Evolutionary conservation across 257 asterid genomes (phyloP).

Genomic region (Capsicum chinense): DNA sequence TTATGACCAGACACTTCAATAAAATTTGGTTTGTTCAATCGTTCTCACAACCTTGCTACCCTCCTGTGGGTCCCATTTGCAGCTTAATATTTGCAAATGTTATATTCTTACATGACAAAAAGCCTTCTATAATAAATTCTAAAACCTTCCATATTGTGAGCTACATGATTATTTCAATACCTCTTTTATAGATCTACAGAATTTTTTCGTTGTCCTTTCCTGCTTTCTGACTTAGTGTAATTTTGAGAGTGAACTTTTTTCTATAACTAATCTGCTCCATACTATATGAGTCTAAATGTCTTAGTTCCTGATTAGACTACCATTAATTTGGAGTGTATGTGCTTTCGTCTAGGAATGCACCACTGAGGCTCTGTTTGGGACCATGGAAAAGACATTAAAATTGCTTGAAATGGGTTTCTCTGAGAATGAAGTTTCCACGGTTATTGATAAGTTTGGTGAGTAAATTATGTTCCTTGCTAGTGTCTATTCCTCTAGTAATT

Average conservation of each 20-base stretch:
- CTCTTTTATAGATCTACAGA: conserved; percentile 1
- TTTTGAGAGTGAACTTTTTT: neutral
- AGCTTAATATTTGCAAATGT: neutral
- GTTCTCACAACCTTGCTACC: neutral
- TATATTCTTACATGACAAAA: neutral
- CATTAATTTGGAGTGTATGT: neutral
- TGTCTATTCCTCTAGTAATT: neutral
- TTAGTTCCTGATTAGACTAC: conserved; percentile 4
- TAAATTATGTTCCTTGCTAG: conserved; percentile 31
- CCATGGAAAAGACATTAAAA: conserved; percentile 91
- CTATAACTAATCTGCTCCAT: neutral
- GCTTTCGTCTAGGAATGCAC: conserved; percentile 54
- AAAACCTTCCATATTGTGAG: neutral
- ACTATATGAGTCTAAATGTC: conserved; percentile 14
- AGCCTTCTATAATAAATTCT: neutral
- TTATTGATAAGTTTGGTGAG: conserved; percentile 90
- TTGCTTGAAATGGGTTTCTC: conserved; percentile 93
- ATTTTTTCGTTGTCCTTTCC: neutral
- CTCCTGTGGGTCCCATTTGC: neutral
- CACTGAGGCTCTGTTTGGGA: conserved; percentile 78
- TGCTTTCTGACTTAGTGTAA: neutral
- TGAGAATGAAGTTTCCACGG: conserved; percentile 77
- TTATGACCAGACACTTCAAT: neutral
- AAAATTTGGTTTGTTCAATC: neutral
- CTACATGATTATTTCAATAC: neutral